These are phyloP conservation scores for Paecilomyces dactylethromorphus DNA, from an alignment of 2,329 filamentous ascomycete species.

Conservation along the genomic window DNA sequence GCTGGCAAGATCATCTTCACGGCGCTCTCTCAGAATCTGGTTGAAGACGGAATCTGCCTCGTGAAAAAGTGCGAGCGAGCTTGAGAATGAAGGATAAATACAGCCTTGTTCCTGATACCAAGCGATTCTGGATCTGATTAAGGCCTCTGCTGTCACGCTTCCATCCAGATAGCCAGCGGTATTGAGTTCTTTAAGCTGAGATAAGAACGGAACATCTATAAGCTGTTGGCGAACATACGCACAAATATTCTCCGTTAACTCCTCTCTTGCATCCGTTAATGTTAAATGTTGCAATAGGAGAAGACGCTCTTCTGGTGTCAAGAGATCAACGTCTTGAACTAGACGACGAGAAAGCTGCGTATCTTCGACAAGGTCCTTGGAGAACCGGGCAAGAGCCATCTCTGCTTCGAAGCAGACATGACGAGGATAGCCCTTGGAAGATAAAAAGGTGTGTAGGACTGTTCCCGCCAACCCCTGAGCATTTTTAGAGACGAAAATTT, in stretches of 20 bases:
- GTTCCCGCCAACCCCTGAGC: slow-evolving; percentile 36
- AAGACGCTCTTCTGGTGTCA: slow-evolving; percentile 38
- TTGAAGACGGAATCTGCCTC: slow-evolving; percentile 26
- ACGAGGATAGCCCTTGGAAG: slow-evolving; percentile 32
- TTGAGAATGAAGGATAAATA: slow-evolving; percentile 23
- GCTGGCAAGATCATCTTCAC: slow-evolving; percentile 27
- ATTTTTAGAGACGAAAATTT: slow-evolving; percentile 40
- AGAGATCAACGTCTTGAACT: slow-evolving; percentile 34
- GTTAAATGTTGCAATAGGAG: slow-evolving; percentile 32
- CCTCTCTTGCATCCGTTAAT: slow-evolving; percentile 20
- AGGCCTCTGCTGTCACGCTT: slow-evolving; percentile 24
- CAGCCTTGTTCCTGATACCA: slow-evolving; percentile 39
- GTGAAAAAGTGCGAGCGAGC: slow-evolving; percentile 32
- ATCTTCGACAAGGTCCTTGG: slow-evolving; percentile 19
- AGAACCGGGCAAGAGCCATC: slow-evolving; percentile 30
- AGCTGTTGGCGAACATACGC: slow-evolving; percentile 27
- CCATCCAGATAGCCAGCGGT: slow-evolving; percentile 36
- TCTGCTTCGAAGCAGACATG: slow-evolving; percentile 35
- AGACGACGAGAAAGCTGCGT: slow-evolving; percentile 31
- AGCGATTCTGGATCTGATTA: slow-evolving; percentile 33
- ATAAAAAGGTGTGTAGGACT: slow-evolving; percentile 41
- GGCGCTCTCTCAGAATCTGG: slow-evolving; percentile 19
- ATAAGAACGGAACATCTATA: slow-evolving; percentile 30
- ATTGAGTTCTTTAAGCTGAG: slow-evolving; percentile 33
- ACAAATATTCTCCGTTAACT: slow-evolving; percentile 22